Evolutionary conservation across 139 green algal genomes (phyloP), one percentile per base, ranked within the genome.

Genomic region (Chlorella vulgaris): DNA sequence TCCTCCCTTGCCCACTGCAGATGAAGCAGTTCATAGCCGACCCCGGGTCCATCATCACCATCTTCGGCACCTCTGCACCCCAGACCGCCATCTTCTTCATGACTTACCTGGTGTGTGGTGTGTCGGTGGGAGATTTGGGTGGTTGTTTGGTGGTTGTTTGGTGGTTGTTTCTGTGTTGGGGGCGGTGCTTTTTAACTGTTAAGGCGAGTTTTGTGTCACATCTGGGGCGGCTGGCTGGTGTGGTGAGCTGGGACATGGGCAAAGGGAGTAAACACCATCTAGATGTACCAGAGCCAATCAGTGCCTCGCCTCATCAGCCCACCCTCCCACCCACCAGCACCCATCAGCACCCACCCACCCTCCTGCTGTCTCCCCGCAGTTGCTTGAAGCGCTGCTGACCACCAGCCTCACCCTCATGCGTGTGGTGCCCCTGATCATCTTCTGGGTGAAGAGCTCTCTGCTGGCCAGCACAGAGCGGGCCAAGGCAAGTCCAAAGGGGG

Each of bases 1-100:
- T n/a, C n/a, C n/a, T n/a, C n/a, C n/a, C n/a, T n/a, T n/a, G n/a
- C n/a, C n/a, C n/a, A n/a, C n/a, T n/a, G n/a, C n/a, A n/a, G n/a
- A 22, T 84, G 31, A 58, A 84, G 26, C 43, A 80, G 55, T 85
- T 88, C 65, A 67, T 86, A 35, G 67, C 76, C n/a, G 65, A 83
- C 66, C 88, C 89, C 1, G 50, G 39, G 29, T 81, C 78, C 15
- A 86, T 92, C 24, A 42, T 92, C 31, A 90, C 78, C 40, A 66
- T 94, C 22, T 74, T 96, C 36, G 92, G 92, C 43, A 88, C 86
- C 0, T 83, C 82, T 3, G 90, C 88, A 1, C 90, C 90, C 6
- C 91, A 95, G 84, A 91, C 88, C 2, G 87, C 90, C 33, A 89
- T 86, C 70, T 95, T 96, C 86, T 96, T 95, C 85, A 88, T 91